Conservation (phyloP, 1,284 basidiomycete species). For the Sporisorium graminicola region DNA sequence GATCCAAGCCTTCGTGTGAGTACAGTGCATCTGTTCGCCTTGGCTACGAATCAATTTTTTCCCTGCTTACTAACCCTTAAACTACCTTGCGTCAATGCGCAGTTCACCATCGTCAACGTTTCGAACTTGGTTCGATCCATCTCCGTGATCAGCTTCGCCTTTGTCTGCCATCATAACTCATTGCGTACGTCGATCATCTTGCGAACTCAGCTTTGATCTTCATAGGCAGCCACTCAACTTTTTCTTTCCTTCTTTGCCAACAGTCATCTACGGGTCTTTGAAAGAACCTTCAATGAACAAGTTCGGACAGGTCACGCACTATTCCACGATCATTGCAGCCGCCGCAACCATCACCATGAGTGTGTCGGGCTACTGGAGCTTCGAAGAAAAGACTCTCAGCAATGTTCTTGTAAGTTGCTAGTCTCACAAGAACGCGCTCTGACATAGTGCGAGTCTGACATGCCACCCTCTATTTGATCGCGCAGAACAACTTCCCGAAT, state of each 20-base stretch:
- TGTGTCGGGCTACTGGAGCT: slow-evolving; percentile 90
- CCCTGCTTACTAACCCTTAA: too few species aligned
- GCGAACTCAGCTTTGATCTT: background rate
- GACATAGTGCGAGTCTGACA: background rate
- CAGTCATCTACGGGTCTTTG: slow-evolving; percentile 87
- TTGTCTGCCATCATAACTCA: slow-evolving; percentile 70
- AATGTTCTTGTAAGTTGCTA: slow-evolving; percentile 56
- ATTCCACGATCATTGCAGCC: slow-evolving; percentile 67
- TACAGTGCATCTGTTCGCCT: background rate
- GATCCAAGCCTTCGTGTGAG: slow-evolving; percentile 66
- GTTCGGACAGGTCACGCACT: slow-evolving; percentile 91
- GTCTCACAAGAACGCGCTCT: background rate
- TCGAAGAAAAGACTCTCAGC: slow-evolving; percentile 88
- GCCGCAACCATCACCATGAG: slow-evolving; percentile 74
- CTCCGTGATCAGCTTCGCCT: slow-evolving; percentile 69
- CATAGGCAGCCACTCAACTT: background rate
- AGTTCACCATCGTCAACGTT: slow-evolving; percentile 89
- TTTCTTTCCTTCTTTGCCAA: background rate
- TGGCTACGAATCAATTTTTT: background rate
- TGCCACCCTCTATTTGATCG: background rate
- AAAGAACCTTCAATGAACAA: slow-evolving; percentile 93
- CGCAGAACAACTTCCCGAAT: slow-evolving; percentile 66
- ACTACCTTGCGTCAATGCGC: too few species aligned
- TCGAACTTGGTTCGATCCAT: slow-evolving; percentile 64
- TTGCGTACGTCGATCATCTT: slow-evolving; percentile 23